Evolutionary conservation across 2,329 filamentous ascomycete genomes (phyloP), one percentile per base, ranked within the genome.

Genomic region (Pseudogymnoascus sp.): DNA sequence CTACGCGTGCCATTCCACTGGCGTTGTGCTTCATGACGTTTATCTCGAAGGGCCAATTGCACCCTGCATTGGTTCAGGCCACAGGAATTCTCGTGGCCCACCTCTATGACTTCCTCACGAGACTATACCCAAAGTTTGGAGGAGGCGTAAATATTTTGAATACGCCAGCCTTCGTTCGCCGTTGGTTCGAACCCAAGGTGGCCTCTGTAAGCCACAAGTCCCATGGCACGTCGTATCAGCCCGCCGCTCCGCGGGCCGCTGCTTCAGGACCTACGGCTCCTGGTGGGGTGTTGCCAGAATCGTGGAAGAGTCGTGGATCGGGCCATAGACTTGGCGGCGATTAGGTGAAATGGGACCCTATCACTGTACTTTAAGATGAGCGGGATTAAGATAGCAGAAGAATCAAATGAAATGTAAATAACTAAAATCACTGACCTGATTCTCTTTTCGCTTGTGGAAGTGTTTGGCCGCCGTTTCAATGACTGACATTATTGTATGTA

Each of bases 51-150:
- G 87, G 87, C 10, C 16, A 14, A 8, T 12, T 41, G 26, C 23
- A 31, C 7, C 80, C 80, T 37, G 81, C 89, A 10, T 72, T 89
- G 62, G 70, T 86, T 3, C 86, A 95, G 71, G 74, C 85, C 4
- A 90, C 84, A 35, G 94, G 94, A n/a, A 80, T 99, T 10, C 67
- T 96, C 45, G 90, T 92, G 11, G 92, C 92, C 4, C 94, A 99
- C 73, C 71, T 94, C 19, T 96, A 91, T 75, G 90, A 97, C 73
- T 99, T 97, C 72, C 75, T 97, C 59, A 91, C 90, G 2, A 84
- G 90, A 59, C 81, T 97, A 43, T 97, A 92, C 80, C 94, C 94
- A 4, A 85, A 90, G 62, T 94, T 94, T 72, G 93, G 92, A 33
- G 90, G 90, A 62, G 94, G 94, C 0, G 80, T 79, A 60, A 96